phyloP scores from a whole-genome alignment of 441 rosid species.

The Pelargonium citronellum region DNA sequence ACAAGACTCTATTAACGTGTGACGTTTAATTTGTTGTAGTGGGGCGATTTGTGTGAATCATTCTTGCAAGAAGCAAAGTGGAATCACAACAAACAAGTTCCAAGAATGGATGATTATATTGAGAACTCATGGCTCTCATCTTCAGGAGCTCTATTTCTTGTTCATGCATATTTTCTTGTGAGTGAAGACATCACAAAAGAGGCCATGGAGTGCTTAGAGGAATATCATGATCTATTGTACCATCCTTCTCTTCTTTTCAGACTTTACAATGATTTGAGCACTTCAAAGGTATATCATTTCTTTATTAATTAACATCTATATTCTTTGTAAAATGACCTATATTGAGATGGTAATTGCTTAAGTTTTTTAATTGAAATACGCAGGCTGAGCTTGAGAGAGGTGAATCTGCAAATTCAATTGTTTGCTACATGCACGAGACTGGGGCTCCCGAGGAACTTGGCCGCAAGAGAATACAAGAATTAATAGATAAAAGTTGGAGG shows the following conservation, averaged over 20 bases:
- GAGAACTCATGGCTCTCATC: constrained; percentile 39
- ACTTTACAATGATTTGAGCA: constrained; percentile 36
- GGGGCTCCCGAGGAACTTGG: constrained; percentile 29
- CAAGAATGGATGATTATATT: constrained; percentile 32
- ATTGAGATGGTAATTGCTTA: neutral
- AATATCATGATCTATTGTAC: constrained; percentile 25
- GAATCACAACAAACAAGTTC: constrained; percentile 23
- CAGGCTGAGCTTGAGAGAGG: constrained; percentile 38
- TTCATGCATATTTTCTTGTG: constrained; percentile 30
- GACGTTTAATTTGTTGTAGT: constrained; percentile 19
- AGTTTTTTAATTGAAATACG: neutral
- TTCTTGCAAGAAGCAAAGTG: constrained; percentile 43
- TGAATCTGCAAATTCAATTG: constrained; percentile 25
- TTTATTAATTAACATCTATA: neutral
- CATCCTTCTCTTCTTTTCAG: constrained; percentile 35
- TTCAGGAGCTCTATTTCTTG: constrained; percentile 30
- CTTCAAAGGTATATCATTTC: constrained; percentile 30
- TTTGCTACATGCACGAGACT: constrained; percentile 30
- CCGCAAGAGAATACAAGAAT: constrained; percentile 14
- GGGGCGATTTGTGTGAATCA: constrained; percentile 38
- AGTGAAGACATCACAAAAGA: constrained; percentile 11
- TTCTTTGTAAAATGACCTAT: neutral
- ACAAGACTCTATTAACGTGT: no score
- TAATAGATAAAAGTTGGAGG: constrained; percentile 32
- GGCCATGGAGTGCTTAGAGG: constrained; percentile 15